A percentile compares a stretch with the other conserved stretches of the same genome.
Evolutionary conservation across 208 protist species (phyloP).

Genomic region (Trypanosoma vivax): DNA sequence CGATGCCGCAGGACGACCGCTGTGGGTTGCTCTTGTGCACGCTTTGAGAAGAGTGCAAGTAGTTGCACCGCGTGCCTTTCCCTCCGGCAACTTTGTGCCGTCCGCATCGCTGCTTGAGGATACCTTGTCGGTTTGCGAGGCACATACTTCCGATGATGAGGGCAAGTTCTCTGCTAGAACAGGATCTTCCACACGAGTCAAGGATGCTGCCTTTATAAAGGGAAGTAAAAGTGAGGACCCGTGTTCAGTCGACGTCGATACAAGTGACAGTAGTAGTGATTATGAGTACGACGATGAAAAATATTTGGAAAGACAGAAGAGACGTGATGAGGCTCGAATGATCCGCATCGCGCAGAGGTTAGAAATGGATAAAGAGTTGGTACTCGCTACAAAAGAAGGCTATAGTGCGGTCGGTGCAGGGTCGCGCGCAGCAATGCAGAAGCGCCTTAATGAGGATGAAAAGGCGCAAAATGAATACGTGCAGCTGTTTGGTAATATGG

Average conservation of each 20-base stretch:
- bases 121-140: too few species aligned
- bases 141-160: too few species aligned
- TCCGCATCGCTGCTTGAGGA: too few species aligned
- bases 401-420: not conserved
- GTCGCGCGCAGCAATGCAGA: not conserved
- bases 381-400: not conserved
- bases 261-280: slow-evolving; percentile 4
- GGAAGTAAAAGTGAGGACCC: slow-evolving; percentile 1
- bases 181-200: too few species aligned
- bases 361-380: slow-evolving; percentile 4
- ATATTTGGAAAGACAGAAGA: slow-evolving; percentile 12
- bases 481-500: slow-evolving; percentile 16
- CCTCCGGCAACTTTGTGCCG: too few species aligned
- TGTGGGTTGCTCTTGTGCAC: too few species aligned
- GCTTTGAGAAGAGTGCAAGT: too few species aligned
- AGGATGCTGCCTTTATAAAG: too few species aligned
- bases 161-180: too few species aligned
- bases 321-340: slow-evolving; percentile 11
- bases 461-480: slow-evolving; percentile 9
- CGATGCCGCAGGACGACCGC: too few species aligned
- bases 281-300: slow-evolving; percentile 21
- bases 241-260: slow-evolving; percentile 2
- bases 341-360: slow-evolving; percentile 1
- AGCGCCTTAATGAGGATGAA: not conserved
- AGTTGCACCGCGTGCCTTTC: too few species aligned